A percentile compares a stretch with the other conserved stretches of the same genome.
These are phyloP conservation scores for Alopecurus myosuroides DNA, from an alignment of 176 grass and related monocot genomes.

Conservation along the genomic window DNA sequence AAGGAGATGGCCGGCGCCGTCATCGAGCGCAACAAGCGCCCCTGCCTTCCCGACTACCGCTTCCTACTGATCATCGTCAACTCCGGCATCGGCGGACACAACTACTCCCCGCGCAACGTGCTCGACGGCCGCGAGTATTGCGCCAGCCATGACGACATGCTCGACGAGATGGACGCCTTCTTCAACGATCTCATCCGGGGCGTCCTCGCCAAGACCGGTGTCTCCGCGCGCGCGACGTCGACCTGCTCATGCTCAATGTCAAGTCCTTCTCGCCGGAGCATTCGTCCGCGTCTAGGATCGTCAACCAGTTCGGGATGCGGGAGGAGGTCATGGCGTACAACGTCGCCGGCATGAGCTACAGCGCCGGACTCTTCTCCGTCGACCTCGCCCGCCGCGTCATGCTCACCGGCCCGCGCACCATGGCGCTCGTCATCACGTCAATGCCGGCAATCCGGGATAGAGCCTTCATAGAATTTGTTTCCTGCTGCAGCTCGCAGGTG, in stretches of 20 bases:
- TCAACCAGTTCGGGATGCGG: constrained; percentile 50
- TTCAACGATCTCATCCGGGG: constrained; percentile 36
- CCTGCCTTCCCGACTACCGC: constrained; percentile 61
- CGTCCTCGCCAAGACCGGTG: constrained; percentile 27
- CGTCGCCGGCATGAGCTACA: constrained; percentile 80
- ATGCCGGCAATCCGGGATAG: no score
- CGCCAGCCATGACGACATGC: constrained; percentile 51
- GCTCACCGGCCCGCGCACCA: constrained; percentile 17
- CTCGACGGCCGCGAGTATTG: constrained; percentile 60
- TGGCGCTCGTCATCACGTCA: constrained; percentile 62
- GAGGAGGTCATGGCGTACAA: constrained; percentile 69
- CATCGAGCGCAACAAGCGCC: constrained; percentile 66
- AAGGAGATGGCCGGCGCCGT: constrained; percentile 47
- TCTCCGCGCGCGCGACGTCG: constrained; percentile 35
- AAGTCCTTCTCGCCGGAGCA: constrained; percentile 60
- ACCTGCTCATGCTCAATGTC: constrained; percentile 65
- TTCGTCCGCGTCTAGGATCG: constrained; percentile 38
- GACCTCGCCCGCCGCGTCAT: constrained; percentile 63
- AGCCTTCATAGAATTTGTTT: no score
- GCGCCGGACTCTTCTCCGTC: constrained; percentile 56
- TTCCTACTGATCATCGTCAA: constrained; percentile 87
- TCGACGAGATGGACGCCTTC: constrained; percentile 74
- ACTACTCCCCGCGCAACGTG: constrained; percentile 68
- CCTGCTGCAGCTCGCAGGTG: no score
- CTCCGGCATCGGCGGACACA: constrained; percentile 86